Base-by-base conservation (phyloP, 331 rosid species). In the Prunus yedoensis region DNA sequence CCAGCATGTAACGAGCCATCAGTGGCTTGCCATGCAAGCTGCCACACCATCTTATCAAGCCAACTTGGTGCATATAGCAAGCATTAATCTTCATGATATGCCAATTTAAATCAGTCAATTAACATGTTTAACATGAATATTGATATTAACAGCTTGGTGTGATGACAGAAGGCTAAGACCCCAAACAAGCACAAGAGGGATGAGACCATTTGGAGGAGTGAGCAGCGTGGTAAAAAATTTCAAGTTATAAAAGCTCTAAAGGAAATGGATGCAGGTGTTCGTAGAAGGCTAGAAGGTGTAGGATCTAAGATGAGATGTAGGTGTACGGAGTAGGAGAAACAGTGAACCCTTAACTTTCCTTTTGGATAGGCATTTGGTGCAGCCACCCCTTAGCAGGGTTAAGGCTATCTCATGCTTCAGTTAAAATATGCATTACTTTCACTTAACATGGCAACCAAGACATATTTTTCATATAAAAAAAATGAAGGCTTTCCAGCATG, bases 381-480 rank as follows among this genome's bases (percentile, higher is more conserved):
- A 6, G 43, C 43, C 43, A 6, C 43, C 43, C 43, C 8, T 11
- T 20, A 11, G 52, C 13, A 66, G 18, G 43, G 17, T 41, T 20
- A 66, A 5, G 27, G 16, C 47, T 7, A 66, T 20, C 47, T 43
- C 32, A 5, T n/a, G 10, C 52, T 43, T 38, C 13, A 65, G 68
- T 35, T 35, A 28, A n/a, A 43, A 66, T 41, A 38, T 17, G 52
- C 70, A 41, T 45, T 20, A 67, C 54, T 18, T n/a, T 56, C 18
- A 71, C 21, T 20, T 32, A 71, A 65, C 21, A 35, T 47, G 28
- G 43, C 35, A 76, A 74, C 23, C 23, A 51, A 64, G 46, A 49
- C 17, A 11, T 20, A 35, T 38, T 15, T 9, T 43, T 71, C 38
- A 32, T 5, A 32, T 32, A 1, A 8, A 16, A 63, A 59, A 10